Evolutionary conservation across 108 stramenopile species (phyloP).

Genomic region (Hondaea fermentalgiana): DNA sequence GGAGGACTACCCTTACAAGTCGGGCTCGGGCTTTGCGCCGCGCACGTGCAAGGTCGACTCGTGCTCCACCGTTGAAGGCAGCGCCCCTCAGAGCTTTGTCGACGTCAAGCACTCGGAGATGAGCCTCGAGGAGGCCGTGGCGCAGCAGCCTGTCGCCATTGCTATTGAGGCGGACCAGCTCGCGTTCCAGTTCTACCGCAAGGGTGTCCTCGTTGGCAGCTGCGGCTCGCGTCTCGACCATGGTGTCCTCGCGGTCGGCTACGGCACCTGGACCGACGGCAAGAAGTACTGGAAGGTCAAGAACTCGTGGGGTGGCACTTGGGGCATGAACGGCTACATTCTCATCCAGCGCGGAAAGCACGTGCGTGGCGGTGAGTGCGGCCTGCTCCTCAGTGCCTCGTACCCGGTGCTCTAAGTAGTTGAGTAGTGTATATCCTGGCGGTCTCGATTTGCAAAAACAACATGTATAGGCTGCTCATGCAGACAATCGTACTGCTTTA

Average conservation of each 20-base stretch:
- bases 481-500: too few species aligned
- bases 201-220: conserved; percentile 28
- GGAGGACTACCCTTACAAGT: conserved; percentile 75
- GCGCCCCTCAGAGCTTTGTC: conserved; percentile 55
- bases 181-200: conserved; percentile 36
- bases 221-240: conserved; percentile 77
- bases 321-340: conserved; percentile 83
- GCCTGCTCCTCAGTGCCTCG: background rate
- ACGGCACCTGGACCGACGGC: conserved; percentile 65
- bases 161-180: conserved; percentile 42
- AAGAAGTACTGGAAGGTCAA: conserved; percentile 68
- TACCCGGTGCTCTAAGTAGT: conserved; percentile 11
- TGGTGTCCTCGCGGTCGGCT: conserved; percentile 89
- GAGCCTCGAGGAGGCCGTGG: conserved; percentile 58
- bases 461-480: too few species aligned
- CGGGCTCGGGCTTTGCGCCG: conserved; percentile 28
- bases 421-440: background rate
- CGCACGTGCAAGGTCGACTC: conserved; percentile 38
- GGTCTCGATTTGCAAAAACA: too few species aligned
- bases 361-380: conserved; percentile 26
- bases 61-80: conserved; percentile 58
- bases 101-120: conserved; percentile 66
- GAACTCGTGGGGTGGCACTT: conserved; percentile 76
- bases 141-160: conserved; percentile 45
- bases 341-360: conserved; percentile 43